Base-by-base conservation (phyloP, 768 basidiomycete species). In the Amanita pallidorosea region DNA sequence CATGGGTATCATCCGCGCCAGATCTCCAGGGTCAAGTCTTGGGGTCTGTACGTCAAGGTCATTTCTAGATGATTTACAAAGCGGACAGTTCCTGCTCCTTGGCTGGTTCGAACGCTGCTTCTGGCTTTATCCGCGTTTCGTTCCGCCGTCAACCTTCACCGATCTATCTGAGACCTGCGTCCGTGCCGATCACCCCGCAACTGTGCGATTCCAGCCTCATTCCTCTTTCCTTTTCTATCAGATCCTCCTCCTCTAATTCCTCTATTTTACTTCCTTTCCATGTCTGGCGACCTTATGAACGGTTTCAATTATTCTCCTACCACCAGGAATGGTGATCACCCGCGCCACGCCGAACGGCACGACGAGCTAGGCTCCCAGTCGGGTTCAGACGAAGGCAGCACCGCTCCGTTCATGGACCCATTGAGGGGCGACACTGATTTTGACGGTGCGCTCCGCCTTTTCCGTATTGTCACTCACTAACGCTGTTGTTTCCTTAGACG, bases 311-410 rank as follows among this genome's bases (percentile, higher is more conserved):
- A 53, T 40, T 34, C 52, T 6, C 5, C 45, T 12, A 54, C 64
- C 46, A 52, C 66, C 52, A 65, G 65, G 36, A 53, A 58, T 46
- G 48, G 59, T 46, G 60, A 59, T 48, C 36, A 61, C 35, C 56
- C 34, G 55, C 51, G 62, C 58, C 44, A 54, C 31, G 23, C 22
- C 27, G 67, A 66, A 33, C 63, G 63, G 57, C 59, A 63, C 53
- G 73, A 75, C 50, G 75, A 75, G 55, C 70, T 68, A 46, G 72
- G 69, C 49, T 82, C 80, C 8, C 67, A 72, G 58, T 74, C 78
- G 6, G 75, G 71, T 52, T 80, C 80, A 52, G 81, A 81, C 54
- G 80, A 81, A 56, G 78, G 76, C 29, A 65, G 57, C 51, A 68
- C 67, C 55, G 55, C 63, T 36, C 54, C 67, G 54, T 71, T 72